Conservation (phyloP, 192 early-diverging fungal species). For the Coemansia javaensis region DNA sequence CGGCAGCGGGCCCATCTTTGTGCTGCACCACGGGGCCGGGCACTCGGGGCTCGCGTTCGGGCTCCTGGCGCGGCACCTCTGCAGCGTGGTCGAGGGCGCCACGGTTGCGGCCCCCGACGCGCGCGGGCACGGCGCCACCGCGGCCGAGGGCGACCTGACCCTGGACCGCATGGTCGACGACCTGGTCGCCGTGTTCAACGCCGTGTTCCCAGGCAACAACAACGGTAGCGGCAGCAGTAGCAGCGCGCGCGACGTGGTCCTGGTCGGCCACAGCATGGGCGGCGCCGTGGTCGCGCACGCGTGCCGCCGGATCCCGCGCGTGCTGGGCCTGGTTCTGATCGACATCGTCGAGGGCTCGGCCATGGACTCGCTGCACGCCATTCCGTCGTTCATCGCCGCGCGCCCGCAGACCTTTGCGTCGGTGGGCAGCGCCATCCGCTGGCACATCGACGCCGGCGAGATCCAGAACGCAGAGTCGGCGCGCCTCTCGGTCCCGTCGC, state of each 20-base stretch:
- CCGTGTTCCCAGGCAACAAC: conserved; percentile 47
- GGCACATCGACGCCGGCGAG: conserved; percentile 56
- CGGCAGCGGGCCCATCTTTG: conserved; percentile 56
- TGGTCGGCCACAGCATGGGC: conserved; percentile 85
- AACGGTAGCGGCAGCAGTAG: no score
- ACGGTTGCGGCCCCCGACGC: conserved; percentile 62
- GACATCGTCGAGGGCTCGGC: conserved; percentile 77
- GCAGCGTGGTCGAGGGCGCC: conserved; percentile 14
- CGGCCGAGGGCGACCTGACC: conserved; percentile 51
- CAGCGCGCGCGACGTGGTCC: conserved; percentile 56
- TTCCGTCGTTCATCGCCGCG: conserved; percentile 33
- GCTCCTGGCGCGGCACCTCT: conserved; percentile 54
- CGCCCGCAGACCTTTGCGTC: conserved; percentile 29
- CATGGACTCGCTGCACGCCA: conserved; percentile 42
- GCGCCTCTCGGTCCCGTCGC: conserved; percentile 66
- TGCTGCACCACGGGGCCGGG: conserved; percentile 81
- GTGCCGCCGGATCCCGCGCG: conserved; percentile 41
- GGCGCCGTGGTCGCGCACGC: conserved; percentile 68
- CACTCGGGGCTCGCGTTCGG: conserved; percentile 65
- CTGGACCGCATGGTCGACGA: conserved; percentile 58
- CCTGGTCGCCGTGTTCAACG: conserved; percentile 47
- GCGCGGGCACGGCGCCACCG: conserved; percentile 65
- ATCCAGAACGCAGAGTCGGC: conserved; percentile 65
- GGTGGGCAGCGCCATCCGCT: conserved; percentile 30
- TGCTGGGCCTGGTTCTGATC: conserved; percentile 63